Evolutionary conservation across 169 alveolate species (phyloP).

Genomic region (Plasmodium coatneyi): DNA sequence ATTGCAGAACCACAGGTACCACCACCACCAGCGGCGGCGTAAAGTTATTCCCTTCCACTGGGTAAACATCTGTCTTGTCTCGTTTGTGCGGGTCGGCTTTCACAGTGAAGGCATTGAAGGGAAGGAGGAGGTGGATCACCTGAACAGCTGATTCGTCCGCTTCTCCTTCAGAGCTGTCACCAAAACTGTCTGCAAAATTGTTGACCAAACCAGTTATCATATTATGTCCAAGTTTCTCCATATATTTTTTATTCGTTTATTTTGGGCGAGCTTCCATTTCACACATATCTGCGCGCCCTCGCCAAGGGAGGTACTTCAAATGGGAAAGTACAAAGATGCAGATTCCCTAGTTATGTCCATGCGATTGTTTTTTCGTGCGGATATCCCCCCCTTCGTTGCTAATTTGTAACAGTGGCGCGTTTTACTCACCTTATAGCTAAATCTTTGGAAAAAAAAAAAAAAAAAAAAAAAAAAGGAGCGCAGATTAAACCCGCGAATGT

Average conservation of each 20-base stretch:
- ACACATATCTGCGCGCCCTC: not conserved
- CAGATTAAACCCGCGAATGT: not conserved
- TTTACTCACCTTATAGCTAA: not conserved
- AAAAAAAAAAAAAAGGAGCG: not conserved
- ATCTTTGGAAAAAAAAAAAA: not conserved
- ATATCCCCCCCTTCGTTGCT: not conserved
- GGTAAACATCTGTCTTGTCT: not conserved
- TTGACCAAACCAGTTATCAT: not conserved
- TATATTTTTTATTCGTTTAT: not conserved
- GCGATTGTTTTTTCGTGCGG: not conserved
- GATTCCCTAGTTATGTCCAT: not conserved
- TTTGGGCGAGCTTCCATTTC: not conserved
- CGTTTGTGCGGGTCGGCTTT: not conserved
- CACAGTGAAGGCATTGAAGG: not conserved
- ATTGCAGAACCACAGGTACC: not conserved
- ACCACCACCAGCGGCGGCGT: not conserved
- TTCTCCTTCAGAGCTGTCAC: not conserved
- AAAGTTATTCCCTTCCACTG: not conserved
- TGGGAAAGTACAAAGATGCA: not conserved
- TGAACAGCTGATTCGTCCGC: not conserved
- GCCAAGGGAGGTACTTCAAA: not conserved
- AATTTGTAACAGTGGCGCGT: not conserved
- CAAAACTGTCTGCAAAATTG: not conserved
- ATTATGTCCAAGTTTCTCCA: not conserved
- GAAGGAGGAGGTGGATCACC: not conserved